Evolutionary conservation across 176 grass and related monocot genomes (phyloP).

Genomic region (Musa troglodytarum): DNA sequence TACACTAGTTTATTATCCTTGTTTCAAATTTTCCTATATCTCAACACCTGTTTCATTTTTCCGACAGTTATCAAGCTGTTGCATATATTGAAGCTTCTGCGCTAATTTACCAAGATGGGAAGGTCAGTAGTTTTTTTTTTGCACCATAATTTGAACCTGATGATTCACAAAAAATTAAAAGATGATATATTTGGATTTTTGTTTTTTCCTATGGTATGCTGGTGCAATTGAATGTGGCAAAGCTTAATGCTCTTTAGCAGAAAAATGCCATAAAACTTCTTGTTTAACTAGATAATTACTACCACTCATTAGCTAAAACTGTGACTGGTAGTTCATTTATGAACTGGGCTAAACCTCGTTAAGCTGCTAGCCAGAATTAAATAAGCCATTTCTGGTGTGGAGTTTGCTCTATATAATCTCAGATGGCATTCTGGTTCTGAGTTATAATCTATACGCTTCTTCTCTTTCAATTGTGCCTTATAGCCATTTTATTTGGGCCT

Average conservation of each 20-base stretch:
- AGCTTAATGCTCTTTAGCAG: neutral
- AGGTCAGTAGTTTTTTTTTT: slow-evolving; percentile 37
- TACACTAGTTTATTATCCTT: neutral
- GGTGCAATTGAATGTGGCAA: neutral
- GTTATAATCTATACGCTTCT: too few relatives aligned
- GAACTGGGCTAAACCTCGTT: too few relatives aligned
- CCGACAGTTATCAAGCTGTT: slow-evolving; percentile 81
- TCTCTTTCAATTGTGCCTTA: too few relatives aligned
- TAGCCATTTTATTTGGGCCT: too few relatives aligned
- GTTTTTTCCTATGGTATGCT: neutral
- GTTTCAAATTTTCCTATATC: slow-evolving; percentile 18
- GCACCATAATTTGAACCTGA: neutral
- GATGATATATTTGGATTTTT: neutral
- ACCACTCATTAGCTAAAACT: too few relatives aligned
- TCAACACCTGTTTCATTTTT: slow-evolving; percentile 21
- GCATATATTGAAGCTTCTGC: slow-evolving; percentile 99
- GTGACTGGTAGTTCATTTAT: too few relatives aligned
- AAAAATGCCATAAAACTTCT: neutral
- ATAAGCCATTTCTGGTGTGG: too few relatives aligned
- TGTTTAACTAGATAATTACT: too few relatives aligned
- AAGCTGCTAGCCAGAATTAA: too few relatives aligned
- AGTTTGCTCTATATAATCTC: too few relatives aligned
- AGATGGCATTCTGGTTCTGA: too few relatives aligned
- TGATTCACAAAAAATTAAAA: neutral
- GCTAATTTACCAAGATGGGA: slow-evolving; percentile 87